phyloP scores from a whole-genome alignment of 2,329 filamentous ascomycete genomes.

The Pyricularia sp. region DNA sequence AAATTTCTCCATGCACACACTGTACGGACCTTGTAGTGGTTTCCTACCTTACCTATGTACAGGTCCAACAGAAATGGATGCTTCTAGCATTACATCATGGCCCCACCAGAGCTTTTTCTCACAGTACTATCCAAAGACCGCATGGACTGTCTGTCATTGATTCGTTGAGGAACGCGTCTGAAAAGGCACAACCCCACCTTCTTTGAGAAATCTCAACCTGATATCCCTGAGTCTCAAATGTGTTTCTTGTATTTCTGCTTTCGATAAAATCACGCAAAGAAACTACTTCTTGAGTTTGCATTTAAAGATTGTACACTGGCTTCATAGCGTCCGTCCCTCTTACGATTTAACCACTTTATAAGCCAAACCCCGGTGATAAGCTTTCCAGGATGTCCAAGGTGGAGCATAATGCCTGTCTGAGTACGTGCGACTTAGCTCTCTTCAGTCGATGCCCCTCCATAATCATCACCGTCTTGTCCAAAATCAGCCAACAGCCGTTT shows the following conservation, averaged over 20 bases:
- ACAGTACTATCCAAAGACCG: neutral
- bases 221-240: neutral
- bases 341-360: constrained; percentile 2
- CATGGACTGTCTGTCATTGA: neutral
- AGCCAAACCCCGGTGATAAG: constrained; percentile 4
- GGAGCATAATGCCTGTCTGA: constrained; percentile 48
- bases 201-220: neutral
- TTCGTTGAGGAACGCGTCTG: neutral
- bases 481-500: neutral
- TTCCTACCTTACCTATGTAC: too few species aligned
- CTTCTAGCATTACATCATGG: neutral
- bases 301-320: neutral
- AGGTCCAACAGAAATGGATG: neutral
- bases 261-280: neutral
- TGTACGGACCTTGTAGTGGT: neutral
- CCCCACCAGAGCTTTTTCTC: neutral
- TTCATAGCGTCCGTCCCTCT: neutral
- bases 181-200: neutral
- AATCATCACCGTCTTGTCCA: neutral
- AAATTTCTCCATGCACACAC: neutral
- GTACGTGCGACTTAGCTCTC: constrained; percentile 29
- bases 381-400: constrained; percentile 34
- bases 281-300: neutral
- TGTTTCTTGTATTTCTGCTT: neutral
- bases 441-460: constrained; percentile 12